A percentile compares a stretch with the other conserved stretches of the same genome.
phyloP scores from a whole-genome alignment of 140 eudicot genomes.

The Flaveria floridana region DNA sequence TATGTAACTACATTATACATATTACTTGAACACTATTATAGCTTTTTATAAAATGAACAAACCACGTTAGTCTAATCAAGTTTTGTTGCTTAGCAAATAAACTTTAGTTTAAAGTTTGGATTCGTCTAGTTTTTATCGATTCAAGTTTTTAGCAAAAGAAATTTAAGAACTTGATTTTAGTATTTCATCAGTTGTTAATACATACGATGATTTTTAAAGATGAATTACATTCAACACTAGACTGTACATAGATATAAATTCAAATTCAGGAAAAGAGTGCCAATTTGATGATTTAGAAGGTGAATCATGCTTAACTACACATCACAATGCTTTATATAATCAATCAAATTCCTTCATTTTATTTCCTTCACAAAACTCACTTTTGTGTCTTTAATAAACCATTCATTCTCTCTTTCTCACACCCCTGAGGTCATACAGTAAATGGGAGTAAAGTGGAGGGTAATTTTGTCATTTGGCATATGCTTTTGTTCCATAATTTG shows the following conservation, averaged over 20 bases:
- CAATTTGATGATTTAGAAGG: slow-evolving; percentile 32
- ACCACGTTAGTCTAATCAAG: not conserved
- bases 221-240: not conserved
- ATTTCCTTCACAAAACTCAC: not conserved
- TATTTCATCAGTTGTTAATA: too few species aligned
- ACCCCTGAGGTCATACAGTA: not conserved
- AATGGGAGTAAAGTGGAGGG: slow-evolving; percentile 35
- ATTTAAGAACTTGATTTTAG: too few species aligned
- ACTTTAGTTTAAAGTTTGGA: not conserved
- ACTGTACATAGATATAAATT: not conserved
- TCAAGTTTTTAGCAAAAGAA: too few species aligned
- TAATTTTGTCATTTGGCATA: slow-evolving; percentile 34
- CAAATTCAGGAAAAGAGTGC: slow-evolving; percentile 9
- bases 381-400: not conserved
- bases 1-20: too few species aligned
- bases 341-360: not conserved
- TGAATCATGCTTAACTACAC: slow-evolving; percentile 32
- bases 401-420: not conserved
- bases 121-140: too few species aligned
- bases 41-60: too few species aligned
- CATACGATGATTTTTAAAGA: not conserved
- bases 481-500: slow-evolving; percentile 18
- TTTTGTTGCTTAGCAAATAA: too few species aligned
- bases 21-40: too few species aligned
- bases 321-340: slow-evolving; percentile 17